phyloP scores from a whole-genome alignment of 2,329 filamentous ascomycete genomes.

The Colletotrichum spinosum region DNA sequence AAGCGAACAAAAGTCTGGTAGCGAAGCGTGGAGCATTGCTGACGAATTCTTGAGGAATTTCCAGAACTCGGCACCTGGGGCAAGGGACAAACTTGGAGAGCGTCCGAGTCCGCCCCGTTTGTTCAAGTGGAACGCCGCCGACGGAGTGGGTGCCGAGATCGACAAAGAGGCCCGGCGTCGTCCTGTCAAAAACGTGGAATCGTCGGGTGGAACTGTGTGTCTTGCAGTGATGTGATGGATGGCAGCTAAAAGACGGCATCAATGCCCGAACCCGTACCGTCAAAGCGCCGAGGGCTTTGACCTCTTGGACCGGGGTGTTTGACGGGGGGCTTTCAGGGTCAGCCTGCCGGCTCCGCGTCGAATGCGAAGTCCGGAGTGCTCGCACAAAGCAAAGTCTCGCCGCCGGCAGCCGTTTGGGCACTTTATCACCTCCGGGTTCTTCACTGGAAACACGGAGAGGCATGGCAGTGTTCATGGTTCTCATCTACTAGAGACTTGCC shows the following conservation, averaged over 20 bases:
- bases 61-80: not conserved
- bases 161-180: not conserved
- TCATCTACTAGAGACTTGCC: no score
- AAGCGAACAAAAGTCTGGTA: slow-evolving; percentile 6
- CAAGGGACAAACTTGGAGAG: slow-evolving; percentile 1
- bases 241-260: slow-evolving; percentile 5
- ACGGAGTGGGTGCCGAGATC: slow-evolving; percentile 13
- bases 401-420: no score
- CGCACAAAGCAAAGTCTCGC: not conserved
- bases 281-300: slow-evolving; percentile 24
- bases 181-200: slow-evolving; percentile 14
- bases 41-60: not conserved
- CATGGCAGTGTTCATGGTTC: no score
- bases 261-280: slow-evolving; percentile 5
- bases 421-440: no score
- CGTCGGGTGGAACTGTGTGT: slow-evolving; percentile 3
- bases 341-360: slow-evolving; percentile 3
- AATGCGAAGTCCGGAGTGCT: not conserved
- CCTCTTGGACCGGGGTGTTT: slow-evolving; percentile 1
- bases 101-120: not conserved
- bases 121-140: not conserved
- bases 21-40: not conserved
- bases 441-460: no score
- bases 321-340: slow-evolving; percentile 9
- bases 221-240: not conserved